Percentiles rank a stretch among this genome's conserved stretches.
phyloP scores from a whole-genome alignment of 257 asterid species.

The Jacaranda mimosifolia region DNA sequence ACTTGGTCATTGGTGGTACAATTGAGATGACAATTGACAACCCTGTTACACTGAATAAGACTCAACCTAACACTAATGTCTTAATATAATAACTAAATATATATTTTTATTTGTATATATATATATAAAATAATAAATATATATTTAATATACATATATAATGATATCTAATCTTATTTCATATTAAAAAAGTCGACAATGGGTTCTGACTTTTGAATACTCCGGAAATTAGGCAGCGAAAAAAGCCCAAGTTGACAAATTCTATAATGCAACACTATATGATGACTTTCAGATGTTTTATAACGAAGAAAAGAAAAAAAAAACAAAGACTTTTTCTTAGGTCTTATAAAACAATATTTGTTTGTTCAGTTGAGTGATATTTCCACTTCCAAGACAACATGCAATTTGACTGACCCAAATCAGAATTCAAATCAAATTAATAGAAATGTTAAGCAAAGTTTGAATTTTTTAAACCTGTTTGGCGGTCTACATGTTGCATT shows the following conservation, averaged over 20 bases:
- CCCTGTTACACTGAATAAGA: not conserved
- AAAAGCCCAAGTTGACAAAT: constrained; percentile 44
- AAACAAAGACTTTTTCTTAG: constrained; percentile 22
- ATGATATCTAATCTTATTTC: not conserved
- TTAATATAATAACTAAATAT: not conserved
- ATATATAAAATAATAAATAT: not conserved
- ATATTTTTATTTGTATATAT: not conserved
- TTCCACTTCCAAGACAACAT: constrained; percentile 34
- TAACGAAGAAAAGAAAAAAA: not conserved
- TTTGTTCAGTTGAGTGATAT: constrained; percentile 32
- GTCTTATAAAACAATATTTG: constrained; percentile 31
- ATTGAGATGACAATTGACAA: constrained; percentile 16
- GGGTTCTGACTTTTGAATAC: constrained; percentile 36
- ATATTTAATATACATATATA: not conserved
- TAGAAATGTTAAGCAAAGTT: constrained; percentile 1
- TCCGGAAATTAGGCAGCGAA: constrained; percentile 40
- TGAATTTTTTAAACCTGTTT: not conserved
- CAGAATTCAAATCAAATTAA: constrained; percentile 28
- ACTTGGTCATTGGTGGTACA: constrained; percentile 28
- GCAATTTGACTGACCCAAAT: constrained; percentile 34
- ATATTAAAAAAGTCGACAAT: not conserved
- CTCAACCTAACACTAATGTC: constrained; percentile 18
- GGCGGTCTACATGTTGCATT: constrained; percentile 26
- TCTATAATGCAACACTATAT: constrained; percentile 1
- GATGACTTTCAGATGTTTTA: constrained; percentile 31